A percentile compares a stretch with the other conserved stretches of the same genome.
Conservation (phyloP, 495 filamentous ascomycete species). For the Aspergillus cristatus region DNA sequence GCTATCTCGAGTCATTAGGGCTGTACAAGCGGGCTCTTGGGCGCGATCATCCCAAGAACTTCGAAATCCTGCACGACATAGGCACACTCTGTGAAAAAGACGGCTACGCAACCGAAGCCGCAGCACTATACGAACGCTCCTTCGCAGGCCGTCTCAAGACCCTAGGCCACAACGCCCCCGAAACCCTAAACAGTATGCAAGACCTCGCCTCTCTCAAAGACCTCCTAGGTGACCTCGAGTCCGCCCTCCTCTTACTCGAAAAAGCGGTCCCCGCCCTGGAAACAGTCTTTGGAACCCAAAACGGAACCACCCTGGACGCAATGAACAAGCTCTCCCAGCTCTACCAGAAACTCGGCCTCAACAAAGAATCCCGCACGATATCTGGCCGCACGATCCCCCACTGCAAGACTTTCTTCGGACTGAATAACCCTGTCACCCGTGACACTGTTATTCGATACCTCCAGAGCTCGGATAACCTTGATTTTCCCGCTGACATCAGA, state of each 20-base stretch:
- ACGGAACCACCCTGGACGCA: slow-evolving; percentile 19
- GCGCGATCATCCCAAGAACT: slow-evolving; percentile 20
- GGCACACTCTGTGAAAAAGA: slow-evolving; percentile 20
- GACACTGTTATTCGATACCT: slow-evolving; percentile 19
- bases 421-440: slow-evolving; percentile 15
- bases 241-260: slow-evolving; percentile 19
- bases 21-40: slow-evolving; percentile 19
- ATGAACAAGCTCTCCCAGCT: slow-evolving; percentile 21
- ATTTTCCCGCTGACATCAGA: slow-evolving; percentile 21
- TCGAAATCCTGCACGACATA: slow-evolving; percentile 17
- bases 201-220: slow-evolving; percentile 20
- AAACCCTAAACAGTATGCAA: slow-evolving; percentile 24
- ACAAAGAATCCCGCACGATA: slow-evolving; percentile 16
- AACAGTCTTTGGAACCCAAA: slow-evolving; percentile 20
- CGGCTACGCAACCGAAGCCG: slow-evolving; percentile 23
- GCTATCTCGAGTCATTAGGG: slow-evolving; percentile 18
- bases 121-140: slow-evolving; percentile 22
- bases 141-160: slow-evolving; percentile 21
- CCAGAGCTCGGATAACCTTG: slow-evolving; percentile 19
- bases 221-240: slow-evolving; percentile 18
- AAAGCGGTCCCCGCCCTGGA: slow-evolving; percentile 23
- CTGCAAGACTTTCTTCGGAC: slow-evolving; percentile 18
- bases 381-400: slow-evolving; percentile 17
- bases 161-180: slow-evolving; percentile 20
- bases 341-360: slow-evolving; percentile 22